phyloP scores from a whole-genome alignment of 1,284 basidiomycete genomes.

The Austroboletus olivaceoglutinosus region DNA sequence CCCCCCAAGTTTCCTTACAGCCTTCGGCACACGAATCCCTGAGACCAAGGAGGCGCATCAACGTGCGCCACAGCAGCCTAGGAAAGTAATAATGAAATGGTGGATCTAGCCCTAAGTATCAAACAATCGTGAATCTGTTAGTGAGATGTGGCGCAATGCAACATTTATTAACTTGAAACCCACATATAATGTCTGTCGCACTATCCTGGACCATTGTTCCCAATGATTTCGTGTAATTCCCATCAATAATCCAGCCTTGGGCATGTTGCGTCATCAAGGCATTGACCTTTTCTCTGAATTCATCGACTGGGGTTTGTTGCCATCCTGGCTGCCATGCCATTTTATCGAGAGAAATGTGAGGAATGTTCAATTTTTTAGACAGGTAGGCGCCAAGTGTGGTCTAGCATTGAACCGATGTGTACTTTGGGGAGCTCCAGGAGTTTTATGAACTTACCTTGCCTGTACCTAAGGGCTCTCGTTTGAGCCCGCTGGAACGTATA shows the following conservation, averaged over 20 bases:
- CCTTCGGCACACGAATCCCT: conserved; percentile 47
- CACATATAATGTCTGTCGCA: conserved; percentile 62
- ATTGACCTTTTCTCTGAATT: conserved; percentile 38
- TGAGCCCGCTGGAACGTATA: neutral
- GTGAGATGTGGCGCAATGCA: neutral
- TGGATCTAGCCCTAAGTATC: conserved; percentile 58
- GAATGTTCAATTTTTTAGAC: conserved; percentile 44
- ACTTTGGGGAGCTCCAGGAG: neutral
- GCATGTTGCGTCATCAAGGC: conserved; percentile 27
- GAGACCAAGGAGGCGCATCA: conserved; percentile 46
- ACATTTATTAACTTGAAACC: no score
- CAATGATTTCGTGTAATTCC: conserved; percentile 35
- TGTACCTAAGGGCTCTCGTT: conserved; percentile 31
- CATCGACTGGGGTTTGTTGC: conserved; percentile 35
- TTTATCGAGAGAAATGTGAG: conserved; percentile 44
- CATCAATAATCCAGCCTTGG: conserved; percentile 52
- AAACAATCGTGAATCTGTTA: neutral
- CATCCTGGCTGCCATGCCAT: conserved; percentile 52
- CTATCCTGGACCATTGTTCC: conserved; percentile 37
- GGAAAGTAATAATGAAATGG: conserved; percentile 59
- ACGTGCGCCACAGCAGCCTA: conserved; percentile 50
- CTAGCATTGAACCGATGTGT: conserved; percentile 33
- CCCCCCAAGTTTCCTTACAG: conserved; percentile 45
- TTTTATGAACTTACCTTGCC: conserved; percentile 40
- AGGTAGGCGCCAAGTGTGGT: conserved; percentile 49